A percentile compares a stretch with the other conserved stretches of the same genome.
phyloP scores from a whole-genome alignment of 805 yeast species.

The Metschnikowia hibisci region DNA sequence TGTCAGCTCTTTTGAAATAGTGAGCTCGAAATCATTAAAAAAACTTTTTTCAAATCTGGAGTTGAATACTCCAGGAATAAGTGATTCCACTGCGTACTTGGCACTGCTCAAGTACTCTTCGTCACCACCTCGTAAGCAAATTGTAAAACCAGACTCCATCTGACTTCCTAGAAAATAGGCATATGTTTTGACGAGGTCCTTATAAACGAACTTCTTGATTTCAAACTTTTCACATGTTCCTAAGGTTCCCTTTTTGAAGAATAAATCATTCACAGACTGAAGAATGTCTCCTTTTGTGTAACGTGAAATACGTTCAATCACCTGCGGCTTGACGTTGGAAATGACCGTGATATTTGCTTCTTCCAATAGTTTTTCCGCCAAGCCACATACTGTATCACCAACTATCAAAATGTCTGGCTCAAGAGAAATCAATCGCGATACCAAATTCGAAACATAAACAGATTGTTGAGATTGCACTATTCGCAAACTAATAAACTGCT shows the following conservation, averaged over 20 bases:
- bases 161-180: conserved; percentile 79
- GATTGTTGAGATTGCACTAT: conserved; percentile 83
- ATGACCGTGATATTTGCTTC: conserved; percentile 80
- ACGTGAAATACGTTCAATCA: conserved; percentile 71
- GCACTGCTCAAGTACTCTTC: conserved; percentile 58
- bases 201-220: conserved; percentile 59
- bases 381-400: conserved; percentile 76
- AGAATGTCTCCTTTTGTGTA: conserved; percentile 82
- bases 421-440: conserved; percentile 69
- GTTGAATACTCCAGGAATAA: conserved; percentile 76
- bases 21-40: conserved; percentile 14
- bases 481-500: conserved; percentile 75
- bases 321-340: conserved; percentile 74
- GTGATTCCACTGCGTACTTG: conserved; percentile 75
- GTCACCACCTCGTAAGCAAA: conserved; percentile 78
- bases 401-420: conserved; percentile 77
- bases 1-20: conserved; percentile 5
- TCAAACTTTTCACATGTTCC: conserved; percentile 76
- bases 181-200: conserved; percentile 60
- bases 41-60: conserved; percentile 60
- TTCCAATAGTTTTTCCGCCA: conserved; percentile 68
- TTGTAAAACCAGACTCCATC: conserved; percentile 71
- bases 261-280: conserved; percentile 79
- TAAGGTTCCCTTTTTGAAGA: conserved; percentile 52
- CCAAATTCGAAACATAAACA: conserved; percentile 78